These are phyloP conservation scores for Neopestalotiopsis rosae DNA, from an alignment of 2,329 filamentous ascomycete genomes.

Conservation along the genomic window DNA sequence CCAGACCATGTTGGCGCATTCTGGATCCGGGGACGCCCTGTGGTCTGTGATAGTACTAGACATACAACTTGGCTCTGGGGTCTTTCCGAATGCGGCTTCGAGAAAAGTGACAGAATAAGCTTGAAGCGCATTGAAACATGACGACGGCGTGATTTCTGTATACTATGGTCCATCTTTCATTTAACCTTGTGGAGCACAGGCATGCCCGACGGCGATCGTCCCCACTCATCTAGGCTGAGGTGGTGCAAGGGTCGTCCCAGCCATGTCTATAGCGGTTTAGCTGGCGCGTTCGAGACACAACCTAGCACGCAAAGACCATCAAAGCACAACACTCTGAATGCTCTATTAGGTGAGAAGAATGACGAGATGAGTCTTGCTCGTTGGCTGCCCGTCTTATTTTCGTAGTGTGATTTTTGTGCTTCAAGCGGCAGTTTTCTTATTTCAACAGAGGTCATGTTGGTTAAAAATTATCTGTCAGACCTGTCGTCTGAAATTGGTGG, in stretches of 20 bases:
- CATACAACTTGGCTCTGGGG: neutral
- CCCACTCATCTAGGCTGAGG: conserved; percentile 9
- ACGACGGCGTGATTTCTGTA: conserved; percentile 8
- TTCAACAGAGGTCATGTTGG: neutral
- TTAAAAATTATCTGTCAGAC: neutral
- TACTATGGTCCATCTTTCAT: conserved; percentile 6
- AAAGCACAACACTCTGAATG: conserved; percentile 1
- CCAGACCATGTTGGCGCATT: neutral
- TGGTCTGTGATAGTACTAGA: neutral
- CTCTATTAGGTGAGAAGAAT: neutral
- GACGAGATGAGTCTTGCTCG: neutral
- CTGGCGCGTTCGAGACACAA: conserved; percentile 4
- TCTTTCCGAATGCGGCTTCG: conserved; percentile 7
- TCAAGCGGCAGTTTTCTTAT: neutral
- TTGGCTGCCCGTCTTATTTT: neutral
- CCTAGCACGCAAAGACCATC: conserved; percentile 2
- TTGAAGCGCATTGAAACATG: conserved; percentile 7
- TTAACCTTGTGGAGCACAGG: conserved; percentile 14
- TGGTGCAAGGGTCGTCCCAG: neutral
- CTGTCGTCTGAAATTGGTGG: conserved; percentile 5
- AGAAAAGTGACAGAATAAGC: conserved; percentile 12
- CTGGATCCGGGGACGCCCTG: conserved; percentile 1
- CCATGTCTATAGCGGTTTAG: neutral
- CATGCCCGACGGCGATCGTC: conserved; percentile 1
- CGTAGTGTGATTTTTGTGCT: neutral